phyloP scores from a whole-genome alignment of 2,329 filamentous ascomycete genomes.

The Fusarium sp. region DNA sequence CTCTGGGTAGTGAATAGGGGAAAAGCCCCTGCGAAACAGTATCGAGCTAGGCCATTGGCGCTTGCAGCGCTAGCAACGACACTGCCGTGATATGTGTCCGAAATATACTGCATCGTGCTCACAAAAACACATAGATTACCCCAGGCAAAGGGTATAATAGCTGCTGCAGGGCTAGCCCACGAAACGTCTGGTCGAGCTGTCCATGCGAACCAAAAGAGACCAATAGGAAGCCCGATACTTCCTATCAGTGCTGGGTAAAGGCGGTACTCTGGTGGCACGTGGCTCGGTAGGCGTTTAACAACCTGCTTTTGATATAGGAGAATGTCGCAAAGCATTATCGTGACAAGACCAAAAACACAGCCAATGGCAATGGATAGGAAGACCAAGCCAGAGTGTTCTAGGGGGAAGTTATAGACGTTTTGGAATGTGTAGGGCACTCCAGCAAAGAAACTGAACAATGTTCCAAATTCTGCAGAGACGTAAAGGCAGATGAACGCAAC shows the following conservation, averaged over 20 bases:
- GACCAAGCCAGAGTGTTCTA: conserved; percentile 57
- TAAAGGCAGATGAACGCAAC: conserved; percentile 60
- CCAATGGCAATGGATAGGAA: conserved; percentile 60
- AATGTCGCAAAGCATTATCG: conserved; percentile 54
- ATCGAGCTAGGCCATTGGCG: conserved; percentile 69
- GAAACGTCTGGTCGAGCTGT: conserved; percentile 57
- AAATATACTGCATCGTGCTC: conserved; percentile 62
- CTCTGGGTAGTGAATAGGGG: conserved; percentile 71
- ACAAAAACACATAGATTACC: conserved; percentile 71
- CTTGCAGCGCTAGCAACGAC: conserved; percentile 69
- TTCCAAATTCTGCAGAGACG: conserved; percentile 62
- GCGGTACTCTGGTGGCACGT: conserved; percentile 65
- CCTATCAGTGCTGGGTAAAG: conserved; percentile 70
- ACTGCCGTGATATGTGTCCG: conserved; percentile 66
- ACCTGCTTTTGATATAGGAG: conserved; percentile 56
- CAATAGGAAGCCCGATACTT: conserved; percentile 62
- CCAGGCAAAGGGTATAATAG: conserved; percentile 68
- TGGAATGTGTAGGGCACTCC: conserved; percentile 62
- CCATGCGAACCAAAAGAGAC: conserved; percentile 73
- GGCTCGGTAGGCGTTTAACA: conserved; percentile 45
- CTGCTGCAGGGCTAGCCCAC: conserved; percentile 63
- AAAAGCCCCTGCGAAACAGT: conserved; percentile 66
- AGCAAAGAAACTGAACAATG: conserved; percentile 65
- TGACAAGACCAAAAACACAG: conserved; percentile 56
- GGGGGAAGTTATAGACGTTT: conserved; percentile 56